Base-by-base conservation (phyloP, 805 yeast genomes). In the Candida tibetensis region DNA sequence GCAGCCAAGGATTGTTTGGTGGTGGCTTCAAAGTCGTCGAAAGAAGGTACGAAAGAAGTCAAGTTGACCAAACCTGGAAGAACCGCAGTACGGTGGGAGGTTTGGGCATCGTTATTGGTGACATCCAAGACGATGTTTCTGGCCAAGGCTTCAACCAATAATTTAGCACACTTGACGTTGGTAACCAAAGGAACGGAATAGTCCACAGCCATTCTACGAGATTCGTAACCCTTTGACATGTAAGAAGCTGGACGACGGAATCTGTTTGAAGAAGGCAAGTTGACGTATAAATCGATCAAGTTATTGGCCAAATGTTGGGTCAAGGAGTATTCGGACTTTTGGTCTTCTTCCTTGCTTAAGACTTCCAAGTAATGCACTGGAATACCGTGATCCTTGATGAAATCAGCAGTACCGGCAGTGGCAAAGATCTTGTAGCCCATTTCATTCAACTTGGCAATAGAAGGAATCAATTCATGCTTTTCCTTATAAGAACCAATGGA, bases 151-250 rank as follows among this genome's bases (percentile, higher is more conserved):
- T 93, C 98, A 49, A 93, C 82, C 66, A 93, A 74, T 50, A 93
- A 73, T 69, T 93, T 93, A 46, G 99, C 99, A 74, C 90, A 83
- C 70, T 93, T 93, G 51, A 93, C 98, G 60, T 93, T 93, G 48
- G 99, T 93, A 35, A 93, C 96, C 62, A 93, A 76, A 36, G 99
- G 99, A 60, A 93, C 89, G 36, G 97, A 90, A 64, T 86, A 95
- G 69, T 93, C 99, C 49, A 93, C 97, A 51, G 99, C 99, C 98
- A 93, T 86, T 75, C 99, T 93, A 77, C 99, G 95, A 32, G 98
- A 87, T 66, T 79, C 82, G 76, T 93, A 93, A 63, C 99, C 99
- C 71, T 86, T 89, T 19, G 96, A 87, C 76, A 93, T 88, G 70
- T 93, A 93, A 45, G 91, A 85, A 39, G 99, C 97, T 45, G 99